A percentile compares a stretch with the other conserved stretches of the same genome.
Conservation (phyloP, 805 yeast species). For the Jamesozyma piceae region DNA sequence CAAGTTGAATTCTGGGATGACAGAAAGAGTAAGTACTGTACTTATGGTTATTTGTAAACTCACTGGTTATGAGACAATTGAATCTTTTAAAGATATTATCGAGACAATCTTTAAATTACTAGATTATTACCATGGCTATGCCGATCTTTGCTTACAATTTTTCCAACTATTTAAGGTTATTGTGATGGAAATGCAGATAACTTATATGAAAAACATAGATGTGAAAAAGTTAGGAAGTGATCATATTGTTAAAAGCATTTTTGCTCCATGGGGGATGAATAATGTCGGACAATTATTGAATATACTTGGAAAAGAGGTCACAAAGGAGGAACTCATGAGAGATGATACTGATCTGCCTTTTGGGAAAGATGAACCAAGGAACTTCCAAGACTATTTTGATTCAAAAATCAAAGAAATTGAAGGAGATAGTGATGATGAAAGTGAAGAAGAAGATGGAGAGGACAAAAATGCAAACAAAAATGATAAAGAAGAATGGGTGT, state of each 20-base stretch:
- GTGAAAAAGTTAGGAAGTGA: conserved; percentile 11
- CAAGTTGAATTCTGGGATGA: conserved; percentile 55
- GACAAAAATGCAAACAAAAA: conserved; percentile 14
- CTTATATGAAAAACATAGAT: conserved; percentile 28
- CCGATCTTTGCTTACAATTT: conserved; percentile 60
- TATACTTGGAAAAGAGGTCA: conserved; percentile 32
- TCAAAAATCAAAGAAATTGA: conserved; percentile 23
- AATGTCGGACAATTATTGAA: conserved; percentile 36
- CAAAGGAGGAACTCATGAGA: conserved; percentile 11
- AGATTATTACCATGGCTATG: conserved; percentile 80
- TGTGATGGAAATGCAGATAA: conserved; percentile 37
- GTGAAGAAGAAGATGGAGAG: conserved; percentile 11
- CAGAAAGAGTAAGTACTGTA: conserved; percentile 67
- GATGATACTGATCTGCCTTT: conserved; percentile 5
- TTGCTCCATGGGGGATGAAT: conserved; percentile 54
- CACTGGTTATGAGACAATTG: conserved; percentile 57
- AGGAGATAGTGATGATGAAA: conserved; percentile 24
- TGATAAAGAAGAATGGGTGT: conserved; percentile 46
- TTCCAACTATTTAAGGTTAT: conserved; percentile 61
- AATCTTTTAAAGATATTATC: conserved; percentile 63
- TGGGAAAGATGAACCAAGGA: conserved; percentile 28
- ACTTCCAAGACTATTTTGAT: conserved; percentile 31
- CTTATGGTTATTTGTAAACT: conserved; percentile 59
- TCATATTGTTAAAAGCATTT: conserved; percentile 21
- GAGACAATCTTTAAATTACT: conserved; percentile 65